A percentile compares a stretch with the other conserved stretches of the same genome.
Evolutionary conservation across 306 rosid species (phyloP).

Genomic region (Biancaea sappan): DNA sequence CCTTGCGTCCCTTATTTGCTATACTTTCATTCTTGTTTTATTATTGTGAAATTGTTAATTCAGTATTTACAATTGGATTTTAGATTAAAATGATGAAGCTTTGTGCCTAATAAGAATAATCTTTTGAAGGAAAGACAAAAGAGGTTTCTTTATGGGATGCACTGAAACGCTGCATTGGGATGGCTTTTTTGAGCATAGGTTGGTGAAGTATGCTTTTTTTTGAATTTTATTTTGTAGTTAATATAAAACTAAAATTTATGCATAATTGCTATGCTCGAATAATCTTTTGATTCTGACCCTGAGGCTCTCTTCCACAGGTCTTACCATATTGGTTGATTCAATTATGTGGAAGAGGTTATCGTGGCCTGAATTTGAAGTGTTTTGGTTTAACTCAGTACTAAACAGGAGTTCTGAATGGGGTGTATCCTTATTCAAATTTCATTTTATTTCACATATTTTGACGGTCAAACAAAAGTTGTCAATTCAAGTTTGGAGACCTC

Average conservation of each 20-base stretch:
- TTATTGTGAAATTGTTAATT: slow-evolving; percentile 21
- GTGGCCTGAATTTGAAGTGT: slow-evolving; percentile 98
- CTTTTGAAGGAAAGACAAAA: slow-evolving; percentile 65
- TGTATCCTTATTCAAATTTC: slow-evolving; percentile 61
- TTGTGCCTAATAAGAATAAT: slow-evolving; percentile 41
- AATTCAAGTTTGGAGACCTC: too few relatives aligned
- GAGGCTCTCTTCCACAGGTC: slow-evolving; percentile 57
- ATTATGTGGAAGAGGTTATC: slow-evolving; percentile 79
- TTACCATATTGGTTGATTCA: slow-evolving; percentile 80
- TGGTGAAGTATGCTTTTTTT: slow-evolving; percentile 34
- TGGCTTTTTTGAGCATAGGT: slow-evolving; percentile 77
- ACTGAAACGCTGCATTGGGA: slow-evolving; percentile 61
- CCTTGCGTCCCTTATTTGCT: slow-evolving; percentile 12
- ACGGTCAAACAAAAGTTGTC: too few relatives aligned
- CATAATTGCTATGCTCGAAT: background rate
- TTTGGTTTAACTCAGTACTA: slow-evolving; percentile 93
- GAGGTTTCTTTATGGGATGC: slow-evolving; percentile 70
- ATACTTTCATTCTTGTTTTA: slow-evolving; percentile 10
- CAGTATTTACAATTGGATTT: slow-evolving; percentile 15
- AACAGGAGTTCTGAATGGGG: slow-evolving; percentile 98
- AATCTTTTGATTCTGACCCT: slow-evolving; percentile 34
- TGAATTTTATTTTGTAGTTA: background rate
- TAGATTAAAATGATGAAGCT: slow-evolving; percentile 20
- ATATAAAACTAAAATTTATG: background rate
- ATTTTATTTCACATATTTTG: background rate